Percentiles rank a stretch among this genome's conserved stretches.
Conservation (phyloP, 2,329 filamentous ascomycete genomes). For the Plectosphaerella plurivora region DNA sequence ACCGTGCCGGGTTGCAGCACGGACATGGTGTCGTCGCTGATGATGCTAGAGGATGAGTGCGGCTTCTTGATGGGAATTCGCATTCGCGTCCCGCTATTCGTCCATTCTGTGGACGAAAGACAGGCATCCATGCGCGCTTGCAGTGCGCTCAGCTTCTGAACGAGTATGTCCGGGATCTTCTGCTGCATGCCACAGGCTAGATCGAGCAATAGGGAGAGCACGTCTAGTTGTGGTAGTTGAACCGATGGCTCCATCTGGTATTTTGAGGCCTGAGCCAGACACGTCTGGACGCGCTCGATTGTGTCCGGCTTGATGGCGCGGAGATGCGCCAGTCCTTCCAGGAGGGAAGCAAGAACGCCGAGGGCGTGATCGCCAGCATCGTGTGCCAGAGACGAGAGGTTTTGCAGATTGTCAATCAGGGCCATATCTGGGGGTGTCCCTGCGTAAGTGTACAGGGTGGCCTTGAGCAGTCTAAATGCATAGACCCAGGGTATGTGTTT, state of each 20-base stretch:
- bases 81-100: constrained; percentile 42
- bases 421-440: constrained; percentile 56
- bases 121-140: constrained; percentile 59
- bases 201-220: constrained; percentile 64
- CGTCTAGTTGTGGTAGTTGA: constrained; percentile 61
- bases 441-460: constrained; percentile 62
- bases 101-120: constrained; percentile 38
- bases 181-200: constrained; percentile 65
- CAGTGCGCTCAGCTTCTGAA: constrained; percentile 57
- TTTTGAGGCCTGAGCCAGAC: constrained; percentile 69
- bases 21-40: constrained; percentile 53
- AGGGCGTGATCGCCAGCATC: constrained; percentile 59
- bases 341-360: constrained; percentile 58
- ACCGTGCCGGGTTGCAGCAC: constrained; percentile 45
- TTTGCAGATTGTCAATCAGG: constrained; percentile 64
- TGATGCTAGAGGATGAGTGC: constrained; percentile 38
- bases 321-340: constrained; percentile 68
- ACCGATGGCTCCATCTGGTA: constrained; percentile 63
- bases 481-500: constrained; percentile 72
- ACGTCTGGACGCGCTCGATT: constrained; percentile 66
- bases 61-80: constrained; percentile 53
- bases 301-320: constrained; percentile 60
- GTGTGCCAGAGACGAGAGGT: constrained; percentile 55
- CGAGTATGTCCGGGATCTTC: constrained; percentile 51
- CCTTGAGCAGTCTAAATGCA: constrained; percentile 69